These are phyloP conservation scores for Thymus quinquecostatus DNA, from an alignment of 257 asterid species.

Conservation along the genomic window DNA sequence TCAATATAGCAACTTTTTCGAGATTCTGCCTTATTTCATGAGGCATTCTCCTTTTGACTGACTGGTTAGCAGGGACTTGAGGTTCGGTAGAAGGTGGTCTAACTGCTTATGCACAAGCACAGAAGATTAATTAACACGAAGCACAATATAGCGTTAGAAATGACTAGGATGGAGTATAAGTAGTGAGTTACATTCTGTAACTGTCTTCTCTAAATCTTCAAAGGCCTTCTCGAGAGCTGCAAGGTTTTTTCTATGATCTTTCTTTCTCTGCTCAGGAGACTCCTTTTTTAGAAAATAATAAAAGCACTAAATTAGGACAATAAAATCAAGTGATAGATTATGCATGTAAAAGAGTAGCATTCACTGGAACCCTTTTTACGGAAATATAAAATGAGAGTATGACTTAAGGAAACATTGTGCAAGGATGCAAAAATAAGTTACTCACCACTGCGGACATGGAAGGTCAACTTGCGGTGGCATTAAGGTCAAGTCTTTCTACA, in stretches of 20 bases:
- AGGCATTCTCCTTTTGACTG: slow-evolving; percentile 73
- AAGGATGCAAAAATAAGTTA: slow-evolving; percentile 22
- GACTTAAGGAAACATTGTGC: neutral
- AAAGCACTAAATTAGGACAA: slow-evolving; percentile 20
- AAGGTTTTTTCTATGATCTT: slow-evolving; percentile 64
- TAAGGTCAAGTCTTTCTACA: slow-evolving; percentile 48
- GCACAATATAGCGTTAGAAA: slow-evolving; percentile 12
- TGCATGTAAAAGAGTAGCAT: slow-evolving; percentile 30
- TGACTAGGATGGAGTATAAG: slow-evolving; percentile 12
- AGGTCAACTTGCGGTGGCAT: slow-evolving; percentile 45
- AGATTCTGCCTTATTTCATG: slow-evolving; percentile 78
- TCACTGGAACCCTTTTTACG: neutral
- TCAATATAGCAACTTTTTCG: slow-evolving; percentile 78
- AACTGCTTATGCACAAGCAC: slow-evolving; percentile 45
- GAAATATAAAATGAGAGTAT: neutral
- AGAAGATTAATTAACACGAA: slow-evolving; percentile 17
- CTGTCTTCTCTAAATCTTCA: slow-evolving; percentile 74
- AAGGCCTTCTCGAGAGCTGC: slow-evolving; percentile 82
- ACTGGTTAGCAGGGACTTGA: slow-evolving; percentile 66
- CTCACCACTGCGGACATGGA: slow-evolving; percentile 54
- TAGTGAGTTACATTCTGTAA: slow-evolving; percentile 67
- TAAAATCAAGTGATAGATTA: slow-evolving; percentile 10
- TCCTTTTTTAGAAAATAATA: slow-evolving; percentile 45
- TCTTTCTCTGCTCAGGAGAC: slow-evolving; percentile 49
- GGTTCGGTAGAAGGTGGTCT: slow-evolving; percentile 70